A percentile compares a stretch with the other conserved stretches of the same genome.
Evolutionary conservation across 1,284 basidiomycete species (phyloP).

Genomic region (Rhodotorula mucilaginosa): DNA sequence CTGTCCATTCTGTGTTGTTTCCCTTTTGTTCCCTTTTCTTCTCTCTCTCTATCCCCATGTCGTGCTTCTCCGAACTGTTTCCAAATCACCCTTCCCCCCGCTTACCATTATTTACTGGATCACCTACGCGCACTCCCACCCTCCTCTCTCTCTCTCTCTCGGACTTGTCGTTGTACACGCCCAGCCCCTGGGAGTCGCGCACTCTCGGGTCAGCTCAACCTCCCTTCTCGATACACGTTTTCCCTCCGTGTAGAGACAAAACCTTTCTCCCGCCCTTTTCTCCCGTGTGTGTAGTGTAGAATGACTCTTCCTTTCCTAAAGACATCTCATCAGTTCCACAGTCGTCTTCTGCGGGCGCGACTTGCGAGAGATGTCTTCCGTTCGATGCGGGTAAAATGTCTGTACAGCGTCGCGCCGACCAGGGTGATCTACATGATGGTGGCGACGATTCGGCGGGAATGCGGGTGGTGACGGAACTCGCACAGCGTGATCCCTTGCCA

Average conservation of each 20-base stretch:
- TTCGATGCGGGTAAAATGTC: background rate
- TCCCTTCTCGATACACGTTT: background rate
- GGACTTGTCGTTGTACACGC: conserved; percentile 1
- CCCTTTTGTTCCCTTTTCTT: background rate
- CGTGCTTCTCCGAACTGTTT: background rate
- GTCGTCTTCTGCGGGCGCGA: too few species aligned
- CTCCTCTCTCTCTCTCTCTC: background rate
- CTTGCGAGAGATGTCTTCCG: background rate
- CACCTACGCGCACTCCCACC: background rate
- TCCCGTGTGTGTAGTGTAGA: conserved; percentile 1
- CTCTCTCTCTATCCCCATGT: conserved; percentile 1
- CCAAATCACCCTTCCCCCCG: background rate
- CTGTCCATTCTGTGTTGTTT: background rate
- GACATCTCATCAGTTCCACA: too few species aligned
- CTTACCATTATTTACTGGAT: background rate
- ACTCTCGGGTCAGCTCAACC: background rate
- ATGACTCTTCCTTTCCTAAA: background rate
- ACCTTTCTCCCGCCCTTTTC: conserved; percentile 2
- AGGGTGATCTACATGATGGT: conserved; percentile 44
- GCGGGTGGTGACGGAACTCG: conserved; percentile 46
- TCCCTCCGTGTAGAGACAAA: background rate
- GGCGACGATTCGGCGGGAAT: conserved; percentile 49
- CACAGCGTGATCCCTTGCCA: background rate
- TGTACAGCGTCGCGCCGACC: background rate
- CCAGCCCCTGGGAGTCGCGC: too few species aligned